Evolutionary conservation across 73 alveolate genomes (phyloP).

Genomic region (Paramecium sonneborni): DNA sequence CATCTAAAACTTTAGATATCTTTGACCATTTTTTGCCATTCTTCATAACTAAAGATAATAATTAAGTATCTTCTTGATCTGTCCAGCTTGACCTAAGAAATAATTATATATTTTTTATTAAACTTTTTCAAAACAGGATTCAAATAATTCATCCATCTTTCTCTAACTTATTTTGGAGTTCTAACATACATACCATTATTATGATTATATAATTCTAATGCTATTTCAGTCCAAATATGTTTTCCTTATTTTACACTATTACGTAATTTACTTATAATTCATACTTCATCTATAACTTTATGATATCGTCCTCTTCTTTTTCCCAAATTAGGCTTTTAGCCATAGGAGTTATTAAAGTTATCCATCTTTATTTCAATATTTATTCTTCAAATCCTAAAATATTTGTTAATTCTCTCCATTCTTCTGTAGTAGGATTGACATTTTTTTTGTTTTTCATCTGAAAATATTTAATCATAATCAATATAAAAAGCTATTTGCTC

Average conservation of each 20-base stretch:
- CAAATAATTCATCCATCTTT: slow-evolving; percentile 89
- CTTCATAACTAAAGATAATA: slow-evolving; percentile 74
- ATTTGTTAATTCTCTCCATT: neutral
- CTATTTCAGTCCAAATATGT: slow-evolving; percentile 50
- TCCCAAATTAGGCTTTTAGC: slow-evolving; percentile 56
- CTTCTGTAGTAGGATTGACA: slow-evolving; percentile 25
- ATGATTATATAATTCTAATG: slow-evolving; percentile 34
- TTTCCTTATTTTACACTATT: slow-evolving; percentile 9
- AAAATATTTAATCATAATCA: neutral
- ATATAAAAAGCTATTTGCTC: neutral
- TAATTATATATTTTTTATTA: neutral
- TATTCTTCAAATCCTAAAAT: neutral
- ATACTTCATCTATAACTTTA: slow-evolving; percentile 34
- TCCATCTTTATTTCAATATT: slow-evolving; percentile 37
- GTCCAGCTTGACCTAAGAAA: slow-evolving; percentile 74
- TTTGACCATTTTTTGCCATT: slow-evolving; percentile 26
- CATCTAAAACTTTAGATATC: neutral
- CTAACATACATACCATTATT: slow-evolving; percentile 44
- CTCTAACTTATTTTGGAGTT: slow-evolving; percentile 83
- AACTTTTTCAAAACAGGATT: slow-evolving; percentile 83
- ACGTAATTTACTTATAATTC: neutral
- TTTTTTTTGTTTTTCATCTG: slow-evolving; percentile 29
- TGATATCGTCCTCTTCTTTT: slow-evolving; percentile 35
- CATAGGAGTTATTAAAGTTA: slow-evolving; percentile 27
- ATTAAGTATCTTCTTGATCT: slow-evolving; percentile 79